Conservation (phyloP, 352 stramenopile species). For the Globisporangium emineosum region DNA sequence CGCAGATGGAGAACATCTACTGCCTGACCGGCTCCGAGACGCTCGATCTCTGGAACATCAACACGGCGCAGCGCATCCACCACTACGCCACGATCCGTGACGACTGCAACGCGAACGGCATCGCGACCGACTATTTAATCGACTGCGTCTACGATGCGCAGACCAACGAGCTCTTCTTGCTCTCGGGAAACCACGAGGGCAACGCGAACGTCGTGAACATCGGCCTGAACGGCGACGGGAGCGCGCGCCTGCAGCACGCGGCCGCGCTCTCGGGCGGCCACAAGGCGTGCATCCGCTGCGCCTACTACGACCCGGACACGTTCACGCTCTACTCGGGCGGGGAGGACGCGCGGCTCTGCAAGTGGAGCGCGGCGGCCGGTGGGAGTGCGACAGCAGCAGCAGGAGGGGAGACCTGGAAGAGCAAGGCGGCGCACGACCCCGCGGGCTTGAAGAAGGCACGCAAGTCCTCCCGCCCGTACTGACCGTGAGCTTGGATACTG, state of each 20-base stretch:
- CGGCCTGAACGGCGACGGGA: slow-evolving; percentile 35
- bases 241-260: slow-evolving; percentile 52
- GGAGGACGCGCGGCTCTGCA: slow-evolving; percentile 84
- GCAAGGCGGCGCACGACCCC: slow-evolving; percentile 35
- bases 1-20: slow-evolving; percentile 76
- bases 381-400: background rate
- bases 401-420: slow-evolving; percentile 15
- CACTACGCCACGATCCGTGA: slow-evolving; percentile 75
- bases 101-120: slow-evolving; percentile 62
- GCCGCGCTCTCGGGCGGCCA: slow-evolving; percentile 60
- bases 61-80: slow-evolving; percentile 75
- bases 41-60: slow-evolving; percentile 88
- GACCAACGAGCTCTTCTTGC: slow-evolving; percentile 68
- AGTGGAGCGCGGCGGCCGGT: slow-evolving; percentile 40
- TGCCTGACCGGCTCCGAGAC: slow-evolving; percentile 87
- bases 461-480: slow-evolving; percentile 75
- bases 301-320: slow-evolving; percentile 63
- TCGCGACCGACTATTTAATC: slow-evolving; percentile 84
- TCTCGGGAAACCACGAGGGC: slow-evolving; percentile 75
- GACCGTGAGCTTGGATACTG: background rate
- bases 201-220: slow-evolving; percentile 74
- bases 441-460: slow-evolving; percentile 66
- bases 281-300: slow-evolving; percentile 78
- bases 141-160: slow-evolving; percentile 82
- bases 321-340: slow-evolving; percentile 74